Conservation (phyloP, 331 rosid genomes). For the Rosa hybrid region DNA sequence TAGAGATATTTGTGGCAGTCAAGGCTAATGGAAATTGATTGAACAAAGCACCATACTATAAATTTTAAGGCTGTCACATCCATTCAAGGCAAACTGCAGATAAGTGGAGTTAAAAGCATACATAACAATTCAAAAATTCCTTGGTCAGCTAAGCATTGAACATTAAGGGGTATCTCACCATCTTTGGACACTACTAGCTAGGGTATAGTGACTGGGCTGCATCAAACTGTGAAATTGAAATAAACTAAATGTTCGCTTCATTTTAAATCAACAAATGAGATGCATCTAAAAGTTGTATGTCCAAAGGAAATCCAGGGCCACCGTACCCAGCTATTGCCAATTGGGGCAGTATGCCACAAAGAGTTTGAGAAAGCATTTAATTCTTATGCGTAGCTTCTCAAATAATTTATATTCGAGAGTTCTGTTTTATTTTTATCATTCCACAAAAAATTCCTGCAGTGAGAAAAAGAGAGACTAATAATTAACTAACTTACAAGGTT, state of each 20-base stretch:
- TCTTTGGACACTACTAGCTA: conserved; percentile 71
- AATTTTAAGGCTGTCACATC: too few relatives aligned
- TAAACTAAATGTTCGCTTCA: conserved; percentile 8
- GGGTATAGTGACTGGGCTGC: conserved; percentile 74
- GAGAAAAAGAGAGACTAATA: background rate
- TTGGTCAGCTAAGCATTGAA: conserved; percentile 57
- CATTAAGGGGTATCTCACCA: conserved; percentile 63
- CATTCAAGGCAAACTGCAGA: background rate
- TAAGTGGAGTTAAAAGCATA: background rate
- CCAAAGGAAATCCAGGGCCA: background rate
- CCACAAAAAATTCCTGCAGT: background rate
- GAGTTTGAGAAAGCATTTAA: background rate
- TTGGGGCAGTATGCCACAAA: background rate
- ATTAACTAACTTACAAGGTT: background rate
- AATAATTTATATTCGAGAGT: background rate
- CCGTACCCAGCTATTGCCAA: background rate
- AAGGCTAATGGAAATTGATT: background rate
- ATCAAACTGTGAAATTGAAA: conserved; percentile 26
- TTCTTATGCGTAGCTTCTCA: background rate
- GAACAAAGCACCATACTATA: background rate
- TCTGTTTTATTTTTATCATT: background rate
- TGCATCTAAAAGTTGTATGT: background rate
- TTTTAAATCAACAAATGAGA: conserved; percentile 4
- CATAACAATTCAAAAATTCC: conserved; percentile 86
- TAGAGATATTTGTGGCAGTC: background rate